Conservation (phyloP, 495 filamentous ascomycete species). For the Hyaloscypha variabilis region DNA sequence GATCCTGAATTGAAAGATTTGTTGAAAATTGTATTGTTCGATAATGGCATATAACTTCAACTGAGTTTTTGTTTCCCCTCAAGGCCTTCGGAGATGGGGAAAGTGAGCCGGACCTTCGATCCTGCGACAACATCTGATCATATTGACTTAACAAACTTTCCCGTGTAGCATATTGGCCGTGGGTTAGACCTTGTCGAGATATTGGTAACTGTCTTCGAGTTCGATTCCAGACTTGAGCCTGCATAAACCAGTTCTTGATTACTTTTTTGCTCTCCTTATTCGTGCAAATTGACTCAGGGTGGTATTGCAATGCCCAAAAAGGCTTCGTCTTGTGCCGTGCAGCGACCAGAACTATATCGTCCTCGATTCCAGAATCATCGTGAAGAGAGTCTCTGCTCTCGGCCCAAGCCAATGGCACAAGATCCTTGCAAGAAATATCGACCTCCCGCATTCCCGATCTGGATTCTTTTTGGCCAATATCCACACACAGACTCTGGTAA, state of each 20-base stretch:
- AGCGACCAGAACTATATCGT: slow-evolving; percentile 73
- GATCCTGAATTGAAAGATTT: slow-evolving; percentile 19
- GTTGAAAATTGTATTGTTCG: slow-evolving; percentile 11
- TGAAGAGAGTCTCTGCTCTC: slow-evolving; percentile 38
- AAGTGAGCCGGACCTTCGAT: neutral
- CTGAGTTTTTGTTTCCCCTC: neutral
- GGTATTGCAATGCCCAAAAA: slow-evolving; percentile 92
- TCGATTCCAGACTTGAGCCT: slow-evolving; percentile 57
- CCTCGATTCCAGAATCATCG: slow-evolving; percentile 31
- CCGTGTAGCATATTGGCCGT: slow-evolving; percentile 20
- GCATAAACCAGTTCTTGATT: slow-evolving; percentile 75
- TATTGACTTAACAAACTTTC: slow-evolving; percentile 27
- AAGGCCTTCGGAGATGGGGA: neutral
- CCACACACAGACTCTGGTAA: slow-evolving; percentile 86
- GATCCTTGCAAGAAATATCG: slow-evolving; percentile 28
- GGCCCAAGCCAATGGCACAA: slow-evolving; percentile 71
- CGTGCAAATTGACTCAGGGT: slow-evolving; percentile 93
- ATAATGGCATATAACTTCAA: slow-evolving; percentile 8
- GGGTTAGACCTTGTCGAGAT: neutral
- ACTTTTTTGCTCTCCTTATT: slow-evolving; percentile 65
- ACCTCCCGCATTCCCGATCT: slow-evolving; percentile 35
- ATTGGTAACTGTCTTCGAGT: slow-evolving; percentile 15
- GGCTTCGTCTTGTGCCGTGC: slow-evolving; percentile 70
- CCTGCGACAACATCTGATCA: slow-evolving; percentile 10
- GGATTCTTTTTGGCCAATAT: slow-evolving; percentile 46